A percentile compares a stretch with the other conserved stretches of the same genome.
Evolutionary conservation across 108 stramenopile species (phyloP).

Genomic region (Seminavis robusta): DNA sequence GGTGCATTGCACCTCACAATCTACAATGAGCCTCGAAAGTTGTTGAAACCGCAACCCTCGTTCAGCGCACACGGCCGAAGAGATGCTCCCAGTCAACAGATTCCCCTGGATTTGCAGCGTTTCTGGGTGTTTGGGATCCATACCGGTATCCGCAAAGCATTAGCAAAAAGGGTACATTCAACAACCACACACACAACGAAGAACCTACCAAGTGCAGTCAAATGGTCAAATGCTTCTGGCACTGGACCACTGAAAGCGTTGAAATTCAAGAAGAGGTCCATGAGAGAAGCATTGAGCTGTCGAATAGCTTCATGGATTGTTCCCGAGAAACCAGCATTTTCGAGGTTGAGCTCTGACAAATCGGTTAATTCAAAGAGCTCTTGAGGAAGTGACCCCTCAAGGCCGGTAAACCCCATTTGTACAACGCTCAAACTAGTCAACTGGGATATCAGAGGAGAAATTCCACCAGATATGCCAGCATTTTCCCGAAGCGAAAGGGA

Average conservation of each 20-base stretch:
- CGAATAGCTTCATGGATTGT: conserved; percentile 9
- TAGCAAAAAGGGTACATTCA: neutral
- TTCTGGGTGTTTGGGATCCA: no score
- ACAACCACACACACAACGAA: neutral
- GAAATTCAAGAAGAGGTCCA: neutral
- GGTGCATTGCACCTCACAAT: neutral
- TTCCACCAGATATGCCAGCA: no score
- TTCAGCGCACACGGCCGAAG: neutral
- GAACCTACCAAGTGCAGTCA: conserved; percentile 11
- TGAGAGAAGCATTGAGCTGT: neutral
- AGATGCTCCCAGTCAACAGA: conserved; percentile 2
- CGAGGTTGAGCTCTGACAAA: conserved; percentile 26
- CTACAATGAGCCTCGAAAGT: neutral
- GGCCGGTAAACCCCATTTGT: conserved; percentile 33
- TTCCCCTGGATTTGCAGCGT: neutral
- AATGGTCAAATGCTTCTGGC: conserved; percentile 2
- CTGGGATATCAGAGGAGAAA: no score
- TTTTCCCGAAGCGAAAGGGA: conserved; percentile 9
- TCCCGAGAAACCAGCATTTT: conserved; percentile 15
- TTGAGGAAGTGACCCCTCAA: conserved; percentile 45
- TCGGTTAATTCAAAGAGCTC: conserved; percentile 16
- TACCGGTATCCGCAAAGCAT: no score
- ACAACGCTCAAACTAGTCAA: neutral
- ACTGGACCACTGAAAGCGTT: conserved; percentile 2
- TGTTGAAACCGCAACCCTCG: neutral